Percentiles rank a stretch among this genome's conserved stretches.
phyloP scores from a whole-genome alignment of 306 rosid genomes.

The Geum urbanum region DNA sequence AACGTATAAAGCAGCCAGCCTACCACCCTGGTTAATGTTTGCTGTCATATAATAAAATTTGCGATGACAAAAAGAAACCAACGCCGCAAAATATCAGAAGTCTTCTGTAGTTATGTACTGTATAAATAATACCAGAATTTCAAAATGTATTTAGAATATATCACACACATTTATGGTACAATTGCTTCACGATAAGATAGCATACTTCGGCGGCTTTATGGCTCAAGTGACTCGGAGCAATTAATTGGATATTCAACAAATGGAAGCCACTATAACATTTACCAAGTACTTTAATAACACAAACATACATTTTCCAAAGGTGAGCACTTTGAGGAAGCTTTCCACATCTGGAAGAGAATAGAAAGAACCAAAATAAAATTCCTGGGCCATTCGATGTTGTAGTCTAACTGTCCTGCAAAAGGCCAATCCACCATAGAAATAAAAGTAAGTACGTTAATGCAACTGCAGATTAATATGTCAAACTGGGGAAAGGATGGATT shows the following conservation, averaged over 20 bases:
- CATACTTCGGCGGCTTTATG: background rate
- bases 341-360: conserved; percentile 28
- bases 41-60: background rate
- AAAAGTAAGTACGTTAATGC: background rate
- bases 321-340: conserved; percentile 25
- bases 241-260: conserved; percentile 1
- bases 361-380: conserved; percentile 5
- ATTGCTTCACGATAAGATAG: conserved; percentile 4
- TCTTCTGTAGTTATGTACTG: background rate
- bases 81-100: background rate
- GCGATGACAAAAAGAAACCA: background rate
- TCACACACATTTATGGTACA: conserved; percentile 11
- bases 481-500: background rate
- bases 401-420: conserved; percentile 43
- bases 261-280: conserved; percentile 15
- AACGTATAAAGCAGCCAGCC: background rate
- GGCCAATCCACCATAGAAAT: conserved; percentile 15
- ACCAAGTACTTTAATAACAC: conserved; percentile 28
- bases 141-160: conserved; percentile 2
- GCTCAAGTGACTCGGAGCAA: conserved; percentile 11
- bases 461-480: background rate
- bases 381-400: conserved; percentile 31
- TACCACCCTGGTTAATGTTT: background rate
- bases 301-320: conserved; percentile 20
- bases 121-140: background rate